These are phyloP conservation scores for Acorus calamus DNA, from an alignment of 106 monocot species.

Conservation along the genomic window DNA sequence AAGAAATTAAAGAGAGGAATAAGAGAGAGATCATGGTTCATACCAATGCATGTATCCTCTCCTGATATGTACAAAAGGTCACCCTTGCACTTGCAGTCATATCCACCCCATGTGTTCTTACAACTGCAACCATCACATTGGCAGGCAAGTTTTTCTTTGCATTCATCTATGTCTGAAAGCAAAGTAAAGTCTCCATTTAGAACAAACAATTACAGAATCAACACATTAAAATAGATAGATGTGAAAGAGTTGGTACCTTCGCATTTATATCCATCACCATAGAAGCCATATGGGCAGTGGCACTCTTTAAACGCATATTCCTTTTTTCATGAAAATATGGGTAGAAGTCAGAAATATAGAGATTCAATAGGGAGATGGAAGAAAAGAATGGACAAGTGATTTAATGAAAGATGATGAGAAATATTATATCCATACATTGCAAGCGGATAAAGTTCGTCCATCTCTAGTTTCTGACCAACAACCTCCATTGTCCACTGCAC, in stretches of 20 bases:
- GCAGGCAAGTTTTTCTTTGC: constrained; percentile 70
- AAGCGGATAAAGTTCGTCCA: constrained; percentile 55
- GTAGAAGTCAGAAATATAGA: not conserved
- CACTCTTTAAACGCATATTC: constrained; percentile 48
- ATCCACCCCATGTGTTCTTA: constrained; percentile 91
- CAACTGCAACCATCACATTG: constrained; percentile 73
- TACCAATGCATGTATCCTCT: constrained; percentile 82
- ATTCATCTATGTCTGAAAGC: constrained; percentile 66
- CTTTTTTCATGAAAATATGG: constrained; percentile 22
- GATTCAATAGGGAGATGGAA: not conserved
- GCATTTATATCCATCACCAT: constrained; percentile 61
- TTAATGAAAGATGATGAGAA: not conserved
- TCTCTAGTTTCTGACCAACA: constrained; percentile 69
- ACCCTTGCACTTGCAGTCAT: constrained; percentile 81
- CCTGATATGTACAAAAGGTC: constrained; percentile 58
- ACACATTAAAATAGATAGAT: too few species aligned
- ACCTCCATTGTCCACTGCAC: constrained; percentile 57
- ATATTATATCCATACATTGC: constrained; percentile 42
- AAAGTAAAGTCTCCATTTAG: too few species aligned
- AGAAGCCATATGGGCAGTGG: constrained; percentile 70
- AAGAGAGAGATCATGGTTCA: not conserved
- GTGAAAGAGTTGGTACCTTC: constrained; percentile 34
- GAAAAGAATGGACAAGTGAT: not conserved
- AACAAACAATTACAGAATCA: too few species aligned
- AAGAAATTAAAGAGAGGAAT: too few species aligned